Evolutionary conservation across 2,329 filamentous ascomycete genomes (phyloP).

Genomic region (Trichoderma atrobrunneum): DNA sequence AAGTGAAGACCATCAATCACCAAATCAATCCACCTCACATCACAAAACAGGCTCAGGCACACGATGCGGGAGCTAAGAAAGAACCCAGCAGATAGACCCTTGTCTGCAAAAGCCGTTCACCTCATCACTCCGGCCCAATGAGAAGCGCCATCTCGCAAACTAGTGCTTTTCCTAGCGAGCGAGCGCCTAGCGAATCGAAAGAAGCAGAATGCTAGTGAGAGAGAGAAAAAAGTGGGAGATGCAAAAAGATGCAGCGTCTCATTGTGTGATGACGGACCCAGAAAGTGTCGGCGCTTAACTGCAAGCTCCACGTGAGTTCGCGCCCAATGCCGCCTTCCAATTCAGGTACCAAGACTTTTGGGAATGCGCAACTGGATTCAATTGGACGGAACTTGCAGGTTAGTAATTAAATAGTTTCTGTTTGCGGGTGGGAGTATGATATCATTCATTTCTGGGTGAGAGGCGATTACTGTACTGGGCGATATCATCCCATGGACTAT

Average conservation of each 20-base stretch:
- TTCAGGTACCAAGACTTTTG: neutral
- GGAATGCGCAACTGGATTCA: neutral
- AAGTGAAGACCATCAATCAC: neutral
- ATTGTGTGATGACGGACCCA: constrained; percentile 7
- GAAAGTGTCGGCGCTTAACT: constrained; percentile 9
- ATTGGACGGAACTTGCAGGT: neutral
- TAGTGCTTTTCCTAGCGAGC: neutral
- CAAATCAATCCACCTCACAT: neutral
- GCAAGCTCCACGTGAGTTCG: neutral
- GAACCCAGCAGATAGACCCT: neutral
- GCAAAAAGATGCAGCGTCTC: neutral
- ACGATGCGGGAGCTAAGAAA: neutral
- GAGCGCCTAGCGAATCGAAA: constrained; percentile 4
- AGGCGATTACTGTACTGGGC: neutral
- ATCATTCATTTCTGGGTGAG: neutral
- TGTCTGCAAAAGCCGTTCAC: neutral
- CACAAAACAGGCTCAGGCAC: neutral
- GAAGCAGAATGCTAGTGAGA: neutral
- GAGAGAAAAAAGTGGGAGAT: neutral
- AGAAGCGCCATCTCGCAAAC: neutral
- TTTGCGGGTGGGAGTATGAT: neutral
- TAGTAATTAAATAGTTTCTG: neutral
- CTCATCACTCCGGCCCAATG: neutral
- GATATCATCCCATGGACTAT: neutral
- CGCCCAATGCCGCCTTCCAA: neutral